Base-by-base conservation (phyloP, 352 stramenopile genomes). In the Phytophthora pini region DNA sequence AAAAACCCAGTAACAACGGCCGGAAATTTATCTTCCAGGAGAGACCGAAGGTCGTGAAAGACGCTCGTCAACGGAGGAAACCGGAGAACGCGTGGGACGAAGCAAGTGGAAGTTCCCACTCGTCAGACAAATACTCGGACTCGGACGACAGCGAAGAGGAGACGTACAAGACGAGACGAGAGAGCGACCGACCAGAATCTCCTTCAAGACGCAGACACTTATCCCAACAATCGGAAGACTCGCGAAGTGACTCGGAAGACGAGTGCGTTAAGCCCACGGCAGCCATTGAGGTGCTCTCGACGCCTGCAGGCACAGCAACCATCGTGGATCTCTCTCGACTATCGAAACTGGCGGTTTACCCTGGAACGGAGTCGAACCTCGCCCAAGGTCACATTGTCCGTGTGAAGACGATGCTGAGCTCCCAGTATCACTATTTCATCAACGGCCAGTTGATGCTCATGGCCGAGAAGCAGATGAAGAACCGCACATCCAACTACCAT, bases 401-500 rank as follows among this genome's bases (percentile, higher is more conserved):
- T 34, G 77, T 80, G 13, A 87, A 87, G 59, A 84, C 80, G 15
- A 68, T 88, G 27, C 58, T 92, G 44, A 76, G 81, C 17, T 75
- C 79, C 5, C 79, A 88, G 44, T 92, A 88, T 49, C 77, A 88
- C 22, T 88, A 83, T 41, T 88, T 78, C 51, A 76, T 90, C 54
- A 82, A 90, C 41, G 71, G 79, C 8, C 70, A 82, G 38, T 72
- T 88, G 9, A 48, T 92, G 9, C 70, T 92, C 9, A 79, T 90
- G 68, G 83, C 83, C 12, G 72, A 90, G 44, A 92, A 89, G 61
- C 70, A 89, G 57, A 65, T 85, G 56, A 85, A 88, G 65, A 88
- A 81, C 49, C 85, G 87, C 24, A 94, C 87, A 20, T 85, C 87
- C 13, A 93, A 95, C 70, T 96, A 94, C 62, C 76, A 92, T 60